These are phyloP conservation scores for Arthrocladium fulminans DNA, from an alignment of 2,329 filamentous ascomycete genomes.

Conservation along the genomic window DNA sequence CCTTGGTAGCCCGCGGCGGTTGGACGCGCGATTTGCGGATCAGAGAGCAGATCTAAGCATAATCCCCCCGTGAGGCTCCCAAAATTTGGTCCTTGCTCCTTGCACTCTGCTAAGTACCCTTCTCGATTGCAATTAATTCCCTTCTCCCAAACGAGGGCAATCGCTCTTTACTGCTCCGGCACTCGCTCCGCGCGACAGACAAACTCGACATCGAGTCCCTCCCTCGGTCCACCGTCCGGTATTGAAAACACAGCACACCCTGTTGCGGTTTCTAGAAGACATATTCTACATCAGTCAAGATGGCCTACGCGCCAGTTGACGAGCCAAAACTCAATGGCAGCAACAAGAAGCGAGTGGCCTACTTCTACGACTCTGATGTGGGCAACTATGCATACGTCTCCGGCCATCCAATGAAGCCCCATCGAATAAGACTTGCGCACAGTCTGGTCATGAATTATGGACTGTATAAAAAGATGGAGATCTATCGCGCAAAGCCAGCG, in stretches of 20 bases:
- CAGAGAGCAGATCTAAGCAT: no score
- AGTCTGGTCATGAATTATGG: constrained; percentile 63
- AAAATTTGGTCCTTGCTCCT: no score
- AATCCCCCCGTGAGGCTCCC: no score
- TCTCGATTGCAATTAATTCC: no score
- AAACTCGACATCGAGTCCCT: no score
- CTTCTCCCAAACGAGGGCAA: background rate
- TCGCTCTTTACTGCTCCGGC: no score
- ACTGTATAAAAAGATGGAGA: constrained; percentile 65
- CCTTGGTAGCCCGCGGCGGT: background rate
- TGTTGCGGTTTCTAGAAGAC: background rate
- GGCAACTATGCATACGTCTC: constrained; percentile 94
- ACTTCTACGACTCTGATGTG: constrained; percentile 98
- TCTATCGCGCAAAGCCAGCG: constrained; percentile 69
- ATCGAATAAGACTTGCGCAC: constrained; percentile 58
- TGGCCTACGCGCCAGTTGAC: constrained; percentile 50
- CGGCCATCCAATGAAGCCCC: constrained; percentile 60
- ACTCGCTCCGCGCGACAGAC: no score
- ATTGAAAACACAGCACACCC: background rate
- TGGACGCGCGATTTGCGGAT: background rate
- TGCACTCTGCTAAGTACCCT: no score
- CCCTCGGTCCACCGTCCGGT: background rate
- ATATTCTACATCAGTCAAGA: constrained; percentile 21
- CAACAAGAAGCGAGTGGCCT: constrained; percentile 75
- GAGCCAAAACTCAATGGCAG: constrained; percentile 43